Conservation (phyloP, 768 basidiomycete species). For the Mycena sanguinolenta region DNA sequence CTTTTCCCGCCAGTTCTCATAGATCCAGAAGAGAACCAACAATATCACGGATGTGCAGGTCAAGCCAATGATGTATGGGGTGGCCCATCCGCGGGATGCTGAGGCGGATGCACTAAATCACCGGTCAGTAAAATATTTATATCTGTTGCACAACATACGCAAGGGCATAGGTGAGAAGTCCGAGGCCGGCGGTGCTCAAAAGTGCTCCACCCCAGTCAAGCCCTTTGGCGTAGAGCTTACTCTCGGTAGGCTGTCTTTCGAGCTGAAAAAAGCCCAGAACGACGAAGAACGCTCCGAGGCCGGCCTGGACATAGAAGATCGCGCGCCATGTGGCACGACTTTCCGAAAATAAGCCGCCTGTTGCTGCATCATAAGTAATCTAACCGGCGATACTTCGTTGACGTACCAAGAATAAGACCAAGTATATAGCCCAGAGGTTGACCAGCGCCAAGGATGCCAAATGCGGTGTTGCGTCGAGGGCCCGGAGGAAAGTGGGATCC, state of each 20-base stretch:
- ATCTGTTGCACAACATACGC: constrained; percentile 32
- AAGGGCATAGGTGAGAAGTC: constrained; percentile 44
- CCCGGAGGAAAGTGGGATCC: constrained; percentile 34
- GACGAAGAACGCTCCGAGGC: constrained; percentile 3
- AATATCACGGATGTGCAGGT: background rate
- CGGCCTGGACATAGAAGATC: constrained; percentile 19
- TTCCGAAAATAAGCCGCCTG: constrained; percentile 9
- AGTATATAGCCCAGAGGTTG: constrained; percentile 47
- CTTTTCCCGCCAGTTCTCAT: constrained; percentile 10
- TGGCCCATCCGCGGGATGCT: constrained; percentile 41
- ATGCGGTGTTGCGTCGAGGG: constrained; percentile 41
- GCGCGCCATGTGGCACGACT: constrained; percentile 14
- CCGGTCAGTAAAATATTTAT: background rate
- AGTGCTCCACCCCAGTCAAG: constrained; percentile 49
- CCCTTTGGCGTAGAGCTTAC: constrained; percentile 41
- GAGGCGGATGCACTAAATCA: constrained; percentile 40
- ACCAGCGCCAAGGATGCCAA: constrained; percentile 45
- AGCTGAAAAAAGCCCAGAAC: constrained; percentile 1
- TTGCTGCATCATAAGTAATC: background rate
- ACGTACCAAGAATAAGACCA: constrained; percentile 45
- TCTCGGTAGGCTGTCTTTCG: constrained; percentile 7
- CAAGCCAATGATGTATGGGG: constrained; percentile 42
- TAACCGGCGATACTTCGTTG: background rate
- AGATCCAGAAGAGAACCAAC: constrained; percentile 4
- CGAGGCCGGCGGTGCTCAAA: constrained; percentile 45